Conservation (phyloP, 202 grass and related monocot species). For the Musa balbisiana region DNA sequence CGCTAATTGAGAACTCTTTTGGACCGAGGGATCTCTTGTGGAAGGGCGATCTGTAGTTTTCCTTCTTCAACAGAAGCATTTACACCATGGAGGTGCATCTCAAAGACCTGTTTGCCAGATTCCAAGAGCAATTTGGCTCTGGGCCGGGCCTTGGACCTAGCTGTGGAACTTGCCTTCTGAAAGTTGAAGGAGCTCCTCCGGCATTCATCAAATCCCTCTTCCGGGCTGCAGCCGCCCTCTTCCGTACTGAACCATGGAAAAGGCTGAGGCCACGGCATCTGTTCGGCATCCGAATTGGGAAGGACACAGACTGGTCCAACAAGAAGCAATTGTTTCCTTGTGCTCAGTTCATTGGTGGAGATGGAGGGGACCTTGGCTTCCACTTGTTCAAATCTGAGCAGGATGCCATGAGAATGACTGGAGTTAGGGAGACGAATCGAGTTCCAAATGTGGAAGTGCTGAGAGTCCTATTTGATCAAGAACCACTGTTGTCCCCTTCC, state of each 20-base stretch:
- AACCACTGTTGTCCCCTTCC: conserved; percentile 15
- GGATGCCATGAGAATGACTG: conserved; percentile 29
- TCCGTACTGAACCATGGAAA: conserved; percentile 34
- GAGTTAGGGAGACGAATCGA: conserved; percentile 14
- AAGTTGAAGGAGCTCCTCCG: conserved; percentile 10
- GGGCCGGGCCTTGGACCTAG: conserved; percentile 30
- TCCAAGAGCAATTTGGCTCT: conserved; percentile 29
- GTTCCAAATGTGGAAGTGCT: conserved; percentile 30
- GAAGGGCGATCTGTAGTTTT: not conserved
- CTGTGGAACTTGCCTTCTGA: conserved; percentile 31
- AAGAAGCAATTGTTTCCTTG: conserved; percentile 33
- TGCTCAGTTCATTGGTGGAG: conserved; percentile 28
- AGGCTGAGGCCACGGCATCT: conserved; percentile 23
- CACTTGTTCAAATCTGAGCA: conserved; percentile 38
- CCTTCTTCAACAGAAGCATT: not conserved
- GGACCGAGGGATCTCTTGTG: too few species aligned
- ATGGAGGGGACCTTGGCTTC: conserved; percentile 34
- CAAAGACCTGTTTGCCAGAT: conserved; percentile 23
- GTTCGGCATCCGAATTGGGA: conserved; percentile 28
- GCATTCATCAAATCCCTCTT: conserved; percentile 29
- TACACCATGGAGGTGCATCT: conserved; percentile 32
- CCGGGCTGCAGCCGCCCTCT: conserved; percentile 23
- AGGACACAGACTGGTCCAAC: conserved; percentile 30
- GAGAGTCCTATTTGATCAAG: conserved; percentile 27
- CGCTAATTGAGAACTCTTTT: conserved; percentile 18